phyloP scores from a whole-genome alignment of 192 early-diverging fungal species.

The Coemansia asiatica region DNA sequence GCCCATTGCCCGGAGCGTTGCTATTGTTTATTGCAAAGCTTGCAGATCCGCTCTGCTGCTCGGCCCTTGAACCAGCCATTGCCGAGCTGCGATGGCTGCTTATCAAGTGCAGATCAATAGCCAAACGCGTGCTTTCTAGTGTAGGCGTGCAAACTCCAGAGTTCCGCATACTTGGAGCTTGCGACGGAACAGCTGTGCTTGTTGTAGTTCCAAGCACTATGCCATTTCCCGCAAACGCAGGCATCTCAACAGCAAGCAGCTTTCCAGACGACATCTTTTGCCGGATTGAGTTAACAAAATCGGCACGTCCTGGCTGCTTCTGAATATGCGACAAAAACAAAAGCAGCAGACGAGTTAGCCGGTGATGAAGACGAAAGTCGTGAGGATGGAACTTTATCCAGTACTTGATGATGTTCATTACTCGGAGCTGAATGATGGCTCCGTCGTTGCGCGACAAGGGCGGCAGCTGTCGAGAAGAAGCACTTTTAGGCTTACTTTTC shows the following conservation, averaged over 20 bases:
- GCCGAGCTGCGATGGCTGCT: neutral
- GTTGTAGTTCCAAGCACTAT: conserved; percentile 1
- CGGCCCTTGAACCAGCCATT: neutral
- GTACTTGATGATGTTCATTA: conserved; percentile 82
- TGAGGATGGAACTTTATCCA: conserved; percentile 85
- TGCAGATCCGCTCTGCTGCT: neutral
- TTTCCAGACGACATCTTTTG: conserved; percentile 50
- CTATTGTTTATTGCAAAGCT: neutral
- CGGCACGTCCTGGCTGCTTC: conserved; percentile 51
- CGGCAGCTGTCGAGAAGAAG: conserved; percentile 12
- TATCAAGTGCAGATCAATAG: conserved; percentile 30
- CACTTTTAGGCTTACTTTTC: neutral
- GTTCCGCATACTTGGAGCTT: conserved; percentile 36
- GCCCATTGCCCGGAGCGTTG: neutral
- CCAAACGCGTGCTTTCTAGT: conserved; percentile 31
- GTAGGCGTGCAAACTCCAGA: conserved; percentile 24
- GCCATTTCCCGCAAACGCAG: conserved; percentile 23
- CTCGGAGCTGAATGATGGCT: conserved; percentile 67
- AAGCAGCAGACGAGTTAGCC: conserved; percentile 48
- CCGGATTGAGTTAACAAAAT: conserved; percentile 53
- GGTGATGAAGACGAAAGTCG: conserved; percentile 53
- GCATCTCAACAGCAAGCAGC: conserved; percentile 42
- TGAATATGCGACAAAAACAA: conserved; percentile 55
- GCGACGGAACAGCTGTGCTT: conserved; percentile 25
- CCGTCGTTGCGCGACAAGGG: conserved; percentile 44